Evolutionary conservation across 768 basidiomycete genomes (phyloP).

Genomic region (Tylopilus subfusipes): DNA sequence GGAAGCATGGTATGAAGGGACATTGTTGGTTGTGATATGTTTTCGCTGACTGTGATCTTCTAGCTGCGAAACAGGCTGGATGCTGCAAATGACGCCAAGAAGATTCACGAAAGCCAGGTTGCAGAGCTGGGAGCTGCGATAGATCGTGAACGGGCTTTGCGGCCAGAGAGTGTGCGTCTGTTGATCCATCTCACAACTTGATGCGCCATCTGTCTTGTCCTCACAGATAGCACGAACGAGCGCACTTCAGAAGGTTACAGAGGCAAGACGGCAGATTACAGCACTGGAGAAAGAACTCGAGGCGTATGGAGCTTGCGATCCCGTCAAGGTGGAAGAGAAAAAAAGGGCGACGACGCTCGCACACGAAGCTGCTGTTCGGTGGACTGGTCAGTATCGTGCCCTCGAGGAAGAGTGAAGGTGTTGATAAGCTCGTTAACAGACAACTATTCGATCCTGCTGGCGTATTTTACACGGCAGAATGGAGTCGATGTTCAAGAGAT

Average conservation of each 20-base stretch:
- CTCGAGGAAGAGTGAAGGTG: neutral
- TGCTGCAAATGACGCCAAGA: slow-evolving; percentile 45
- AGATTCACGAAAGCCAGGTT: slow-evolving; percentile 43
- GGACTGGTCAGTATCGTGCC: slow-evolving; percentile 68
- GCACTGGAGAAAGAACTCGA: slow-evolving; percentile 64
- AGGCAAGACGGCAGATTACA: slow-evolving; percentile 46
- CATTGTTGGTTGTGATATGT: neutral
- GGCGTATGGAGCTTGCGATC: slow-evolving; percentile 83
- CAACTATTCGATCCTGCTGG: slow-evolving; percentile 64
- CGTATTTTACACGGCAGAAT: slow-evolving; percentile 62
- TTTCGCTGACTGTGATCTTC: neutral
- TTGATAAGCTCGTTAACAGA: slow-evolving; percentile 39
- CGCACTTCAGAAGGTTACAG: slow-evolving; percentile 47
- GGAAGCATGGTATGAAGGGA: slow-evolving; percentile 61
- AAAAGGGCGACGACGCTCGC: slow-evolving; percentile 68
- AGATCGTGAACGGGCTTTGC: slow-evolving; percentile 47
- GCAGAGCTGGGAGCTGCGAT: slow-evolving; percentile 47
- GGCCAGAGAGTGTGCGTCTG: slow-evolving; percentile 54
- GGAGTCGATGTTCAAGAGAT: slow-evolving; percentile 59
- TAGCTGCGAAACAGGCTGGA: slow-evolving; percentile 59
- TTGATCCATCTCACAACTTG: neutral
- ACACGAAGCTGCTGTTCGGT: slow-evolving; percentile 78
- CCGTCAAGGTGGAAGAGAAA: slow-evolving; percentile 74
- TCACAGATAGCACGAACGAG: slow-evolving; percentile 54
- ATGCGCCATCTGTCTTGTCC: neutral